Evolutionary conservation across 441 rosid species (phyloP).

Genomic region (Populus trichocarpa): DNA sequence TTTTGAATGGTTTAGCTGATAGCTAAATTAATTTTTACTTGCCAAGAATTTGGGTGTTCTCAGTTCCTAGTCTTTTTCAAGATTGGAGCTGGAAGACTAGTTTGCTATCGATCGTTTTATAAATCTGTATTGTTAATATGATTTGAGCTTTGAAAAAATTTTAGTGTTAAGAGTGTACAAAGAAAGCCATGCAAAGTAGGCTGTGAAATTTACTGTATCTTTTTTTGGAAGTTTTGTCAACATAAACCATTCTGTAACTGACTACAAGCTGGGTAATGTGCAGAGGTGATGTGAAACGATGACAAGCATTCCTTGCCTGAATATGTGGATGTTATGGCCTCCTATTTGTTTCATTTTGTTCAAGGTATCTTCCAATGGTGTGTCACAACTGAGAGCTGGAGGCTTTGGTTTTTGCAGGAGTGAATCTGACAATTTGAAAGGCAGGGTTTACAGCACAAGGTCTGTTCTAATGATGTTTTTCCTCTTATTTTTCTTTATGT

Average conservation of each 20-base stretch:
- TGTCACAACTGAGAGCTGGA: background rate
- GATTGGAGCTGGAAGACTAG: background rate
- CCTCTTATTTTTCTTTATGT: background rate
- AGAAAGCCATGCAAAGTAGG: too few species aligned
- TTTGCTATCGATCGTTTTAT: background rate
- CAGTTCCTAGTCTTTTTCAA: background rate
- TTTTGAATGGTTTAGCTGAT: background rate
- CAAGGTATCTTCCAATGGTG: background rate
- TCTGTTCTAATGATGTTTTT: conserved; percentile 10
- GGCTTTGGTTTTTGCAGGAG: background rate
- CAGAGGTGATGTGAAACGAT: background rate
- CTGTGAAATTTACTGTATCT: background rate
- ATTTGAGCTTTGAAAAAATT: background rate
- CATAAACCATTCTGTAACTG: background rate
- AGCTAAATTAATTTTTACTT: background rate
- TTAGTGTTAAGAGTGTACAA: background rate
- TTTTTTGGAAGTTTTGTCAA: conserved; percentile 8
- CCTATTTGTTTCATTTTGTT: background rate
- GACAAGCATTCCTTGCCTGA: background rate
- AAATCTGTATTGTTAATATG: background rate
- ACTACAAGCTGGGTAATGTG: background rate
- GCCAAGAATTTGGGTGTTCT: background rate
- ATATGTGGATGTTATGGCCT: background rate
- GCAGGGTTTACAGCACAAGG: conserved; percentile 13
- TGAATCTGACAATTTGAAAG: background rate